Evolutionary conservation across 768 basidiomycete species (phyloP).

Genomic region (Lactarius akahatsu): DNA sequence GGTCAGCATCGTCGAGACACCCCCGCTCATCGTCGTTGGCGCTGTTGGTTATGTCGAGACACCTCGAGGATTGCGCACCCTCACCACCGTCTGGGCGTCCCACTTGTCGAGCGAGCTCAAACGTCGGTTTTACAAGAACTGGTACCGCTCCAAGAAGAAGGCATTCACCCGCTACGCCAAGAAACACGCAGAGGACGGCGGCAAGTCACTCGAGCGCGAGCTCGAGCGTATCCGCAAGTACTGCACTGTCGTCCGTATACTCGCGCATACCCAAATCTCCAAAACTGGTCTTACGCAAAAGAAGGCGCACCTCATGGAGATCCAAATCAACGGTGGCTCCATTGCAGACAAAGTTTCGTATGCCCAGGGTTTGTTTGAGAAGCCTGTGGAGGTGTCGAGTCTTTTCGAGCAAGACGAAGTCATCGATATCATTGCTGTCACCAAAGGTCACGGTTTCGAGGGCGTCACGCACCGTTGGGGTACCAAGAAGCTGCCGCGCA

Average conservation of each 20-base stretch:
- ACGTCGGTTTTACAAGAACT: slow-evolving; percentile 99
- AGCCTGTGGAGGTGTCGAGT: slow-evolving; percentile 79
- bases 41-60: slow-evolving; percentile 99
- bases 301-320: slow-evolving; percentile 99
- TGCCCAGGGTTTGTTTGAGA: slow-evolving; percentile 93
- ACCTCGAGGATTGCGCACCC: slow-evolving; percentile 95
- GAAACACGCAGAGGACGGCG: slow-evolving; percentile 95
- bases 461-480: slow-evolving; percentile 99
- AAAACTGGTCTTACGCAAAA: slow-evolving; percentile 98
- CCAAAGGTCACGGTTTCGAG: slow-evolving; percentile 99
- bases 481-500: slow-evolving; percentile 96
- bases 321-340: slow-evolving; percentile 97
- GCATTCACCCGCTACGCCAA: slow-evolving; percentile 99
- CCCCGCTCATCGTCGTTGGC: slow-evolving; percentile 94
- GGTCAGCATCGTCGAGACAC: slow-evolving; percentile 93
- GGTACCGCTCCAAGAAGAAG: slow-evolving; percentile 99
- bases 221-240: slow-evolving; percentile 99
- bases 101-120: slow-evolving; percentile 98
- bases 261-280: slow-evolving; percentile 98
- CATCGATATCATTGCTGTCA: slow-evolving; percentile 96
- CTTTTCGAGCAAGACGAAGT: slow-evolving; percentile 97
- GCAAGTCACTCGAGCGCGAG: slow-evolving; percentile 90
- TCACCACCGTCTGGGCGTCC: slow-evolving; percentile 98
- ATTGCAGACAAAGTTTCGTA: slow-evolving; percentile 97
- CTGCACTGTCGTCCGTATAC: slow-evolving; percentile 99